Percentiles rank a stretch among this genome's conserved stretches.
These are phyloP conservation scores for Cladophialophora carrionii DNA, from an alignment of 2,329 filamentous ascomycete species.

Conservation along the genomic window DNA sequence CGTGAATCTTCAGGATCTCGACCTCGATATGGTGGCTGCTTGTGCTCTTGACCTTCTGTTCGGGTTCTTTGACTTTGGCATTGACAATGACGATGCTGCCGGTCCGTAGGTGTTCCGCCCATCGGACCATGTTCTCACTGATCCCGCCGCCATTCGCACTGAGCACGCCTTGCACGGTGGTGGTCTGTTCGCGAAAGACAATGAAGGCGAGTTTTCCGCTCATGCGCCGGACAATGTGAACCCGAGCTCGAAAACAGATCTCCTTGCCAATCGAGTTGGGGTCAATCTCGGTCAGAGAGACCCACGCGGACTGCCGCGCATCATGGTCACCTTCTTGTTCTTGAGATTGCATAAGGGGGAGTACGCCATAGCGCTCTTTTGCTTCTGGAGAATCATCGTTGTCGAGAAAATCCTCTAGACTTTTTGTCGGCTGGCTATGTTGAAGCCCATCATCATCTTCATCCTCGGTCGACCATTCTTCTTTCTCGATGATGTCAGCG, in stretches of 20 bases:
- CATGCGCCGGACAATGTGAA: constrained; percentile 60
- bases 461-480: constrained; percentile 18
- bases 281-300: constrained; percentile 22
- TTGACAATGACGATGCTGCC: constrained; percentile 73
- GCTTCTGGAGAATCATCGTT: constrained; percentile 33
- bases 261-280: constrained; percentile 53
- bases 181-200: constrained; percentile 73
- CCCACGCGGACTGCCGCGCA: constrained; percentile 12
- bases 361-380: constrained; percentile 27
- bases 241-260: constrained; percentile 64
- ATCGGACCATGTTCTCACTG: constrained; percentile 71
- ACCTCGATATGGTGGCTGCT: constrained; percentile 71
- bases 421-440: constrained; percentile 16
- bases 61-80: constrained; percentile 67
- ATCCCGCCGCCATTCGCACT: constrained; percentile 59
- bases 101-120: constrained; percentile 72
- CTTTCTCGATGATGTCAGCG: constrained; percentile 17
- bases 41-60: constrained; percentile 68
- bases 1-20: constrained; percentile 62
- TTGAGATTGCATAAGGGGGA: constrained; percentile 33
- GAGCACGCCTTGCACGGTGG: constrained; percentile 75
- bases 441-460: constrained; percentile 10
- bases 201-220: constrained; percentile 76
- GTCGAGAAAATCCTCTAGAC: constrained; percentile 29
- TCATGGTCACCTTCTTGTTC: constrained; percentile 19